Percentiles rank a stretch among this genome's conserved stretches.
Conservation (phyloP, 148 eudicot species). For the Vaccinium vitisidaea region DNA sequence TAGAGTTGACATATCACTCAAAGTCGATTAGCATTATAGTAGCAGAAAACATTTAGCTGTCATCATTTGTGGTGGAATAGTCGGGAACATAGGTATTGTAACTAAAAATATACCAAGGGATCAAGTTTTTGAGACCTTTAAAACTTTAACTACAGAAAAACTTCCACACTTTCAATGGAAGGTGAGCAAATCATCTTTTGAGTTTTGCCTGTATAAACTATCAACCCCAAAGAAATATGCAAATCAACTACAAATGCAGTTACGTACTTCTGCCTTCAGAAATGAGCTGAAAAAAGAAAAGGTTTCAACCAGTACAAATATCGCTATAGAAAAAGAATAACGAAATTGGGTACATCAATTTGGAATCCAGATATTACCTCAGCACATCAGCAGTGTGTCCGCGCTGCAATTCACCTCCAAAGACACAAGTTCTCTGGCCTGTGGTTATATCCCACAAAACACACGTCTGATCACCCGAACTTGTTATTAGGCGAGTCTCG, state of each 20-base stretch:
- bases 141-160: neutral
- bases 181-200: neutral
- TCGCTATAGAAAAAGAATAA: neutral
- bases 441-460: too few species aligned
- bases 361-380: neutral
- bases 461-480: too few species aligned
- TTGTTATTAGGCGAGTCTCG: too few species aligned
- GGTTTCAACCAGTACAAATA: neutral
- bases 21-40: neutral
- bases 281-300: constrained; percentile 6
- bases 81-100: neutral
- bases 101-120: neutral
- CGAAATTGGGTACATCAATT: neutral
- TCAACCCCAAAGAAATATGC: neutral
- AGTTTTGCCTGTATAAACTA: neutral
- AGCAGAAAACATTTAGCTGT: neutral
- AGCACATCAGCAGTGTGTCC: too few species aligned
- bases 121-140: neutral
- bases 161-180: constrained; percentile 18
- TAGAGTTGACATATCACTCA: constrained; percentile 5
- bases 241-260: neutral
- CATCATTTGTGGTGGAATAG: constrained; percentile 21
- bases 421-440: too few species aligned
- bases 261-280: neutral
- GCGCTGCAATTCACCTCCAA: too few species aligned